Evolutionary conservation across 371 early-diverging fungal genomes (phyloP).

Genomic region (Mortierella sp.): DNA sequence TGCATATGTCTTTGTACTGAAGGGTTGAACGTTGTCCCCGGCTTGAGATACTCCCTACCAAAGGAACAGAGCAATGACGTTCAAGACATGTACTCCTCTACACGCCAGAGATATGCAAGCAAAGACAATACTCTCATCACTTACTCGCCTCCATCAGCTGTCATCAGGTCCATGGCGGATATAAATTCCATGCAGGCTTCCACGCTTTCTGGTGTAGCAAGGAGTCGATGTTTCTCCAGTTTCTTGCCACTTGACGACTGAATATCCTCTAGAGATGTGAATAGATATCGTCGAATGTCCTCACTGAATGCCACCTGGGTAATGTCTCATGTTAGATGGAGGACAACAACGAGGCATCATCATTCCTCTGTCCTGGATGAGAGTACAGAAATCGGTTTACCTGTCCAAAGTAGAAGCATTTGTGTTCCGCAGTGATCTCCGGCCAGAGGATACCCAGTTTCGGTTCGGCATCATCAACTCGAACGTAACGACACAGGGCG

Average conservation of each 20-base stretch:
- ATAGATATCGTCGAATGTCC: slow-evolving; percentile 68
- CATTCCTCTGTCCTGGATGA: neutral
- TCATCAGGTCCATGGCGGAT: slow-evolving; percentile 62
- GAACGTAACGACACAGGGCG: slow-evolving; percentile 75
- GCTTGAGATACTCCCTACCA: slow-evolving; percentile 50
- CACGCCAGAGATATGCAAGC: neutral
- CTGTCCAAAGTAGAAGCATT: slow-evolving; percentile 66
- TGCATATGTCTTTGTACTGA: slow-evolving; percentile 64
- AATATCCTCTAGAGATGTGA: slow-evolving; percentile 62
- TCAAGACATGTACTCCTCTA: too few species aligned
- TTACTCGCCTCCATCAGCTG: slow-evolving; percentile 56
- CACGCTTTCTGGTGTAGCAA: slow-evolving; percentile 62
- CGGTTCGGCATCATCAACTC: slow-evolving; percentile 61
- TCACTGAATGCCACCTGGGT: slow-evolving; percentile 75
- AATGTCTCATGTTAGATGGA: too few species aligned
- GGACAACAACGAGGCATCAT: neutral
- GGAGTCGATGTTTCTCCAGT: slow-evolving; percentile 55
- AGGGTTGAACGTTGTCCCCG: slow-evolving; percentile 69
- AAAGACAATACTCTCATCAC: neutral
- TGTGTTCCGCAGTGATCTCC: slow-evolving; percentile 56
- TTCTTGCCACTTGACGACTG: slow-evolving; percentile 56
- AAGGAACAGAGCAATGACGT: neutral
- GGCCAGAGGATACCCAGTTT: slow-evolving; percentile 75
- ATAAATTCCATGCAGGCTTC: slow-evolving; percentile 65
- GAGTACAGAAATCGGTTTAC: slow-evolving; percentile 44